Evolutionary conservation across 176 grass and related monocot genomes (phyloP), one percentile per base, ranked within the genome.

Genomic region (Carex parvula): DNA sequence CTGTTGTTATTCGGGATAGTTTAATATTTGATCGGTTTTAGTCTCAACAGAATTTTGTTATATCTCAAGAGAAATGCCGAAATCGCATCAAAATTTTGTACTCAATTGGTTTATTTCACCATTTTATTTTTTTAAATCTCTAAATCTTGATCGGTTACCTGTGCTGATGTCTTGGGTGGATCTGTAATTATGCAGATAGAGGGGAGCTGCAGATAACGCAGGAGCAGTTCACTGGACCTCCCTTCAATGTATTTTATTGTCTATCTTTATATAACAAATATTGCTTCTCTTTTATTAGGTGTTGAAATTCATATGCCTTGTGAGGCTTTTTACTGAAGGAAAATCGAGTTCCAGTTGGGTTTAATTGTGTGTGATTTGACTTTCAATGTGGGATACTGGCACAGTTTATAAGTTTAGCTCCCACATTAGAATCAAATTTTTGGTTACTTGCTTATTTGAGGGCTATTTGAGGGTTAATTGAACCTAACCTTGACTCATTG

Each of bases 161-260:
- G 3, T 39, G 80, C 22, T 63, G 3, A 82, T 62, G 6, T 81
- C 5, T 46, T 35, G 13, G 13, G 11, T 82, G 30, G n/a, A 15
- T 35, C 54, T 84, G 17, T 86, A 17, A 11, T 85, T 35, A 46
- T 89, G 77, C 83, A 95, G 96, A 99, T 84, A 86, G 91, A 74
- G 70, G 93, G 5, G 83, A 95, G 76, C 87, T 95, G 59, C 92
- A 99, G 91, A 99, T 99, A 88, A 92, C 91, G 72, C 90, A 95
- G 56, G 91, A 99, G 87, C 93, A 94, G 67, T 99, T 95, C 91
- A 85, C 88, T 12, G 29, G 81, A 6, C 91, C 91, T 33, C 96
- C 96, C 20, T 64, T 77, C 71, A 91, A 99, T 86, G 88, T 90
- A 87, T 20, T 10, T 78, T 54, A 16, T 30, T 52, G 20, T 67